These are phyloP conservation scores for Sporothrix pallida DNA, from an alignment of 2,329 filamentous ascomycete species.

Conservation along the genomic window DNA sequence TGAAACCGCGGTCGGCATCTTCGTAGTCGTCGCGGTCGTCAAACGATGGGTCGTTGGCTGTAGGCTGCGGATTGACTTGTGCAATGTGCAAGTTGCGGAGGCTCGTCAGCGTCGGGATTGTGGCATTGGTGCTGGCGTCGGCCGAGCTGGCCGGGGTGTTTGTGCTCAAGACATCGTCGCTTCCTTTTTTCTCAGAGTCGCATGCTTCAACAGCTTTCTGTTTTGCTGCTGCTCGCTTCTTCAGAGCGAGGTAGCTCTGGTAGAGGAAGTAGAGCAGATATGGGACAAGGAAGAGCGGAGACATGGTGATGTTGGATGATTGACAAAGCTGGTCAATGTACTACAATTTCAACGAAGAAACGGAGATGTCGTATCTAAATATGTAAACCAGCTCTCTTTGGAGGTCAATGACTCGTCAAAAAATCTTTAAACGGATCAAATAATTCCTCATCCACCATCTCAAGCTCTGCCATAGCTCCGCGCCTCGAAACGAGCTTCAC, in stretches of 20 bases:
- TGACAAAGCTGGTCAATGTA: not conserved
- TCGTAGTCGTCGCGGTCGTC: constrained; percentile 20
- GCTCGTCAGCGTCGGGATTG: not conserved
- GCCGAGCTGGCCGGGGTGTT: not conserved
- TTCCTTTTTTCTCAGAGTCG: not conserved
- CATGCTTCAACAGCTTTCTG: not conserved
- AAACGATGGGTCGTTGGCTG: constrained; percentile 24
- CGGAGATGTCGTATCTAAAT: not conserved
- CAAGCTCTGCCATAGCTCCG: not conserved
- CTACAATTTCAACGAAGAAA: not conserved
- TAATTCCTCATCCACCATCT: constrained; percentile 6
- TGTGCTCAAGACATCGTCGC: not conserved
- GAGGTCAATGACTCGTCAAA: not conserved
- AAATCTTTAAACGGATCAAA: not conserved
- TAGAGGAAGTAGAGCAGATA: constrained; percentile 24
- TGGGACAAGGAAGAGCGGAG: constrained; percentile 20
- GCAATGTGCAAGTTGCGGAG: constrained; percentile 14
- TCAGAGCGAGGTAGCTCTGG: constrained; percentile 18
- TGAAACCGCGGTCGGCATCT: constrained; percentile 25
- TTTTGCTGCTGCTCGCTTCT: not conserved
- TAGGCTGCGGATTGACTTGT: constrained; percentile 4
- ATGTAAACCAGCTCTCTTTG: not conserved
- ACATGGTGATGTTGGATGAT: constrained; percentile 8
- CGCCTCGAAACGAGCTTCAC: not conserved
- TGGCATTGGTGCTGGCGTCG: not conserved